Conservation (phyloP, 768 basidiomycete genomes). For the Serendipita sp. region DNA sequence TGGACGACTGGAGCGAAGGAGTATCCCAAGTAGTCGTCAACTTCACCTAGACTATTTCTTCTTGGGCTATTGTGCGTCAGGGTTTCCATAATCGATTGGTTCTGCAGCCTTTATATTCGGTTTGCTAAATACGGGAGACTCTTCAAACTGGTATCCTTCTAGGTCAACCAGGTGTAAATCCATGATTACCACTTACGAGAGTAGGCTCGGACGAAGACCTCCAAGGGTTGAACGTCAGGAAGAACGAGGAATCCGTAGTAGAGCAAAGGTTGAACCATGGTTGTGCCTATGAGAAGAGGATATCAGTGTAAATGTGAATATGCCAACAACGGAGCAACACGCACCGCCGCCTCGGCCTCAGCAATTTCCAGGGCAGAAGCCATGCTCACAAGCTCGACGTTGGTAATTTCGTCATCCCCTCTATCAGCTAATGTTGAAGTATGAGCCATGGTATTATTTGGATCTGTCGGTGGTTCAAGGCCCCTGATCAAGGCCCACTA, state of each 20-base stretch:
- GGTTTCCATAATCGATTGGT: background rate
- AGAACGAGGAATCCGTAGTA: background rate
- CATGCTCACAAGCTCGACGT: background rate
- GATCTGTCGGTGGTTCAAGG: background rate
- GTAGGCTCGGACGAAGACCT: background rate
- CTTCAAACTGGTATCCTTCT: background rate
- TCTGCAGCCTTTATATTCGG: background rate
- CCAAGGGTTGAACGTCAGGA: background rate
- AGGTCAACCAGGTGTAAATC: background rate
- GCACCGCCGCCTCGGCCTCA: background rate
- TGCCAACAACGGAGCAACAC: no score
- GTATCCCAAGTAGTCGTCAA: no score
- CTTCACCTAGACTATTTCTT: no score
- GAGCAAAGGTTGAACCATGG: background rate
- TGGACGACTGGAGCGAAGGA: no score
- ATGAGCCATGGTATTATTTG: background rate
- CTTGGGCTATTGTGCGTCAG: no score
- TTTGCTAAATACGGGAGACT: background rate
- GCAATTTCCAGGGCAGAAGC: background rate
- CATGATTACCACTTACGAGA: background rate
- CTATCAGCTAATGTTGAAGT: background rate
- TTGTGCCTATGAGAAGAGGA: background rate
- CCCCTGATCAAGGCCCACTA: background rate
- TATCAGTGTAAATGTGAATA: no score
- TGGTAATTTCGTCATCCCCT: background rate